Evolutionary conservation across 768 basidiomycete species (phyloP).

Genomic region (Amanita pallidorosea): DNA sequence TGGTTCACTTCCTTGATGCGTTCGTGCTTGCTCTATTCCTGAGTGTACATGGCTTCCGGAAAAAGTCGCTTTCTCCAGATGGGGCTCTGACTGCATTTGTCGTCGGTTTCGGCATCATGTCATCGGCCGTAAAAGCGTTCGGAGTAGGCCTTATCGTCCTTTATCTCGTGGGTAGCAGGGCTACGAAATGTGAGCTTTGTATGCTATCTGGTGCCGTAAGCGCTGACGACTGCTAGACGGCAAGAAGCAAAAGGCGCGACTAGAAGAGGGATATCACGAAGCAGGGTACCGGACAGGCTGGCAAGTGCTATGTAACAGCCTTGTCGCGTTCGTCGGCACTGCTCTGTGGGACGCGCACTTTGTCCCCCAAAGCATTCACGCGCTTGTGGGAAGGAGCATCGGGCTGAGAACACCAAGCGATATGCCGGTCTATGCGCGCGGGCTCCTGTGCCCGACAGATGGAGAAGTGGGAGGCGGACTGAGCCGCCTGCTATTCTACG

Average conservation of each 20-base stretch:
- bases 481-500: conserved; percentile 55
- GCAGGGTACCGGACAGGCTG: conserved; percentile 63
- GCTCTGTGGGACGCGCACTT: conserved; percentile 57
- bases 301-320: conserved; percentile 81
- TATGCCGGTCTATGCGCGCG: conserved; percentile 21
- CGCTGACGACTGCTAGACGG: conserved; percentile 35
- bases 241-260: conserved; percentile 57
- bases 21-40: conserved; percentile 41
- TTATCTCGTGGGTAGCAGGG: conserved; percentile 71
- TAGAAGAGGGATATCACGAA: conserved; percentile 73
- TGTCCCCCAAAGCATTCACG: conserved; percentile 30
- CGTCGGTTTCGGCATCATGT: conserved; percentile 66
- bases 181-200: conserved; percentile 60
- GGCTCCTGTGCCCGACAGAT: conserved; percentile 52
- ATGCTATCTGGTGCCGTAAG: not conserved
- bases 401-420: conserved; percentile 12
- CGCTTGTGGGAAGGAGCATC: conserved; percentile 16
- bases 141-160: conserved; percentile 62
- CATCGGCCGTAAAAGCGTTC: conserved; percentile 54
- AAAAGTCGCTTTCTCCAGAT: conserved; percentile 63
- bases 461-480: conserved; percentile 30
- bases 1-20: conserved; percentile 17
- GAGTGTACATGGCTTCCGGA: conserved; percentile 58
- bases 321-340: conserved; percentile 48
- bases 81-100: conserved; percentile 72